Base-by-base conservation (phyloP, 2,329 filamentous ascomycete genomes). In the Neonectria neomacrospora region DNA sequence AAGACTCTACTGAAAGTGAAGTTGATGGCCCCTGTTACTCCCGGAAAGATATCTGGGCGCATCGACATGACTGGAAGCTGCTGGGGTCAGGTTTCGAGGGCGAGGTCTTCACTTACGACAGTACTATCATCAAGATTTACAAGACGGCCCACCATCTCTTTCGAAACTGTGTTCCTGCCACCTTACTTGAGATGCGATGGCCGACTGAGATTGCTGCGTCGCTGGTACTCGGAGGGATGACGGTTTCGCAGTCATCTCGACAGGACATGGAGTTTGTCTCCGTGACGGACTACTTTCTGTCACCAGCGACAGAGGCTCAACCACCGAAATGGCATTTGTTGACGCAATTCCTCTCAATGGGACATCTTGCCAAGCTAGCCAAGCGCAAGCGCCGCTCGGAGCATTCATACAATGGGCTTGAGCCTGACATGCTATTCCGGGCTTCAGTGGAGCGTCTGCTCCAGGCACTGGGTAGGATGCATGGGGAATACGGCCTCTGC, bases 191-290 rank as follows among this genome's bases (percentile, higher is more conserved):
- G 9, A 47, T 67, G 11, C 70, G 69, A 47, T 77, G 76, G 75
- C 76, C 76, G 4, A 73, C 74, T 8, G 76, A 78, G 63, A 76
- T 77, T 8, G 67, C 73, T 2, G 73, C 69, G 12, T 74, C 71
- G 8, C 51, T 77, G 1, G 54, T 76, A 7, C 62, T 77, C 8
- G 74, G 74, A n/a, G 75, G 73, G 3, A 58, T 65, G 16, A 37
- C 47, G 3, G 61, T 61, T n/a, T 14, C 32, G 5, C 28, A 61
- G 12, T 20, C 41, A 22, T 18, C 56, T 20, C 37, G 54, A 10
- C 60, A 61, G 7, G 42, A 64, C 9, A 59, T 55, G 26, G 63
- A 58, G 23, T 77, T 77, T 56, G 54, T 78, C 11, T 71, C 76
- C 2, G 69, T 76, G 16, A 63, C 63, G 14, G 76, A 77, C 58